Evolutionary conservation across 2,329 filamentous ascomycete genomes (phyloP).

Genomic region (Madurella mycetomatis): DNA sequence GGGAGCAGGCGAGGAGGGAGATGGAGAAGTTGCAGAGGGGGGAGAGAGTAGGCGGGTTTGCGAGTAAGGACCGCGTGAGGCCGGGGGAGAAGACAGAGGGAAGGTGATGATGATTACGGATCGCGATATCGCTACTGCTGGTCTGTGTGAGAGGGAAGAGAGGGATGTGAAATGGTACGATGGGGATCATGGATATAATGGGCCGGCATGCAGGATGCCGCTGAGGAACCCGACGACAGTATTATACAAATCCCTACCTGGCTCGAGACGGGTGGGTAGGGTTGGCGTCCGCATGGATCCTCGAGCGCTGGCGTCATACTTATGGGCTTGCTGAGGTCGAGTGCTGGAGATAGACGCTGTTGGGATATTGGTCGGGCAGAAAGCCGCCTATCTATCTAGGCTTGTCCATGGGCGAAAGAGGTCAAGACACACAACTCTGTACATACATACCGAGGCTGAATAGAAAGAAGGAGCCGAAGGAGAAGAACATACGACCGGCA

Average conservation of each 20-base stretch:
- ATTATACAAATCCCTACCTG: no score
- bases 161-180: neutral
- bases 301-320: no score
- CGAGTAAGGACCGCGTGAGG: conserved; percentile 35
- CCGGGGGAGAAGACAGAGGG: conserved; percentile 10
- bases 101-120: neutral
- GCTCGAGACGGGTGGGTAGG: no score
- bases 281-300: no score
- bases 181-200: no score
- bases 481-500: neutral
- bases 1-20: conserved; percentile 47
- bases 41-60: conserved; percentile 54
- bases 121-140: no score
- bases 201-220: no score
- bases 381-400: no score
- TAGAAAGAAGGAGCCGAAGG: neutral
- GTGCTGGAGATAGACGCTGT: no score
- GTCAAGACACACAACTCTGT: conserved; percentile 8
- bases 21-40: conserved; percentile 46
- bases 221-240: no score
- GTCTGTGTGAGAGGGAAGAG: neutral
- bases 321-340: no score
- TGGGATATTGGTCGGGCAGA: no score
- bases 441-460: neutral
- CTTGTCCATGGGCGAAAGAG: neutral